A percentile compares a stretch with the other conserved stretches of the same genome.
phyloP scores from a whole-genome alignment of 2,329 filamentous ascomycete genomes.

The Lojkania enalia region DNA sequence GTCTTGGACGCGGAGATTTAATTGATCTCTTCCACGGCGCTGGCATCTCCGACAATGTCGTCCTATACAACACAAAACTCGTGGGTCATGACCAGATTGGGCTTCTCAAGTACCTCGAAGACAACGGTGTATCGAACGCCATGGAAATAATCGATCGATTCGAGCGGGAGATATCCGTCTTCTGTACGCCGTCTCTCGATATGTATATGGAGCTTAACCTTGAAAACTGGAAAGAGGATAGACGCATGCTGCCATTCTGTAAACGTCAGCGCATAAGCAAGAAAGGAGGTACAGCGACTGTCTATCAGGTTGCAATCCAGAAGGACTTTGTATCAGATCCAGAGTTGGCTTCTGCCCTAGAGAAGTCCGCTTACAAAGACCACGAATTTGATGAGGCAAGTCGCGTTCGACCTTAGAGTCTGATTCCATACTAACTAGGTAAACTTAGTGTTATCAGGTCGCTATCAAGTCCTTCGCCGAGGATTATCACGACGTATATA shows the following conservation, averaged over 20 bases:
- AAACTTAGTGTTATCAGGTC: constrained; percentile 28
- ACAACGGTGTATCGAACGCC: constrained; percentile 7
- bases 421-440: not conserved
- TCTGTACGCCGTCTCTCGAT: constrained; percentile 19
- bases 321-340: constrained; percentile 20
- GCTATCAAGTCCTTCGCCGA: constrained; percentile 33
- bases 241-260: constrained; percentile 28
- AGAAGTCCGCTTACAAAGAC: constrained; percentile 12
- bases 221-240: constrained; percentile 6
- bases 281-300: constrained; percentile 32
- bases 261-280: constrained; percentile 6
- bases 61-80: constrained; percentile 6
- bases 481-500: constrained; percentile 21
- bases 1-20: constrained; percentile 19
- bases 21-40: constrained; percentile 22
- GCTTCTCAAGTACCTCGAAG: constrained; percentile 1
- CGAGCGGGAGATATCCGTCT: constrained; percentile 25
- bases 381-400: constrained; percentile 16
- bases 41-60: constrained; percentile 17
- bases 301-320: constrained; percentile 26
- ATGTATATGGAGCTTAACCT: constrained; percentile 17
- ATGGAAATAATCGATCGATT: constrained; percentile 20
- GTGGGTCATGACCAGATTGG: not conserved
- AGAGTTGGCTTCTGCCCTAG: constrained; percentile 10
- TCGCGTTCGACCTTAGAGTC: not conserved